Evolutionary conservation across 306 rosid species (phyloP), one percentile per base, ranked within the genome.

Genomic region (Quillaja saponaria): DNA sequence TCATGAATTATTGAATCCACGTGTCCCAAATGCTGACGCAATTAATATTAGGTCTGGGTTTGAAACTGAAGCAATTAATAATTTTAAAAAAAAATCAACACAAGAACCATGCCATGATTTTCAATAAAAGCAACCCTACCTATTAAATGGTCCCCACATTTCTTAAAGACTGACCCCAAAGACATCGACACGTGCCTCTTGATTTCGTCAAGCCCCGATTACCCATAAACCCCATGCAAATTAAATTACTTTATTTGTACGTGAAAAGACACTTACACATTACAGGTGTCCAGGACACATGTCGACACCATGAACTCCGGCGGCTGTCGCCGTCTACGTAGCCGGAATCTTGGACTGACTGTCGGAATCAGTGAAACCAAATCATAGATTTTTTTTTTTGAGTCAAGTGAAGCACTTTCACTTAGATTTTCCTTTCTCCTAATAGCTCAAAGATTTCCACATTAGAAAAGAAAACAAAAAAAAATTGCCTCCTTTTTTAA

Each of bases 81-180:
- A 38, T 55, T 25, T 1, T 12, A 48, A 69, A 60, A 73, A 45
- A 54, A 50, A 56, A 57, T 28, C 20, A 49, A 53, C 84, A 74
- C 96, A 80, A 33, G 96, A 72, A 58, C 53, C 96, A 78, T 67
- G 84, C 73, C 76, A 31, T 55, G 74, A 58, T 80, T 71, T 76
- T 69, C 67, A 76, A 82, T 62, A 75, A 82, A 78, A 77, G 85
- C 53, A 49, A 71, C 5, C 8, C n/a, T 1, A 2, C 25, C 28
- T 55, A 15, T 19, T 9, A 0, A 2, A 72, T 66, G 82, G 90
- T 61, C 71, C 88, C 85, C 71, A 28, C 21, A 13, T 0, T 3
- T 13, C 55, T 6, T 16, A 15, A 25, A 57, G 21, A 59, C 70
- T 74, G 77, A 21, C 83, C 76, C 21, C 63, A 49, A 0, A 0